A percentile compares a stretch with the other conserved stretches of the same genome.
phyloP scores from a whole-genome alignment of 805 yeast species.

The Schwanniomyces sp. region DNA sequence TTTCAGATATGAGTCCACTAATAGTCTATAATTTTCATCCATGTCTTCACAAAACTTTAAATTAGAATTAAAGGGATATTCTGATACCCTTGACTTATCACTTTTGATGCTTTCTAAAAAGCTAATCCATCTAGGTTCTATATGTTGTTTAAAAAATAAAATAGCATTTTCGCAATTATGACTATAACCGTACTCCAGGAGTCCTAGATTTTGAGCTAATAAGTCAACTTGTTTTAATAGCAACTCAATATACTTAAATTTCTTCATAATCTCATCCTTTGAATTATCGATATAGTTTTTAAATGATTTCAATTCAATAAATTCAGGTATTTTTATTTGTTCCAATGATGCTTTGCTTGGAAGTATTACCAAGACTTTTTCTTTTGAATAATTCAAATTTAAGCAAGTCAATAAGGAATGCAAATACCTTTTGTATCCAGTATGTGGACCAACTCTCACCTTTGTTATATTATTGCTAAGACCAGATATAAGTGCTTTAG shows the following conservation, averaged over 20 bases:
- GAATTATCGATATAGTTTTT: background rate
- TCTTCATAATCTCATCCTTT: background rate
- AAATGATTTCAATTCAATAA: background rate
- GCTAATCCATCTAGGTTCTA: slow-evolving; percentile 14
- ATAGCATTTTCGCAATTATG: slow-evolving; percentile 16
- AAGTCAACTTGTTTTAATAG: slow-evolving; percentile 4
- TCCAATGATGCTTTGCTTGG: slow-evolving; percentile 8
- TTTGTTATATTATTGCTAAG: slow-evolving; percentile 6
- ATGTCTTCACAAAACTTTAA: background rate
- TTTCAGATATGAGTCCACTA: slow-evolving; percentile 1
- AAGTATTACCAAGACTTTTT: slow-evolving; percentile 12
- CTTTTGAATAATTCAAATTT: slow-evolving; percentile 9
- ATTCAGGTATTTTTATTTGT: background rate
- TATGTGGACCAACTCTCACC: slow-evolving; percentile 9
- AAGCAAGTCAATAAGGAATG: slow-evolving; percentile 1
- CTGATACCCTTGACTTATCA: background rate
- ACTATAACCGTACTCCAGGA: slow-evolving; percentile 12
- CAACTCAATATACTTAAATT: background rate
- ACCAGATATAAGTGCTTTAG: slow-evolving; percentile 5
- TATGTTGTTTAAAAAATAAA: slow-evolving; percentile 16
- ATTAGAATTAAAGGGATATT: slow-evolving; percentile 6
- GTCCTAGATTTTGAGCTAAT: slow-evolving; percentile 9
- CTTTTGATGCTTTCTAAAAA: slow-evolving; percentile 3
- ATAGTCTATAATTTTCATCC: slow-evolving; percentile 2
- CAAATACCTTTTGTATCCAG: slow-evolving; percentile 7